Percentiles rank a stretch among this genome's conserved stretches.
These are phyloP conservation scores for Tuber microsphaerosporum DNA, from an alignment of 495 filamentous ascomycete genomes.

Conservation along the genomic window DNA sequence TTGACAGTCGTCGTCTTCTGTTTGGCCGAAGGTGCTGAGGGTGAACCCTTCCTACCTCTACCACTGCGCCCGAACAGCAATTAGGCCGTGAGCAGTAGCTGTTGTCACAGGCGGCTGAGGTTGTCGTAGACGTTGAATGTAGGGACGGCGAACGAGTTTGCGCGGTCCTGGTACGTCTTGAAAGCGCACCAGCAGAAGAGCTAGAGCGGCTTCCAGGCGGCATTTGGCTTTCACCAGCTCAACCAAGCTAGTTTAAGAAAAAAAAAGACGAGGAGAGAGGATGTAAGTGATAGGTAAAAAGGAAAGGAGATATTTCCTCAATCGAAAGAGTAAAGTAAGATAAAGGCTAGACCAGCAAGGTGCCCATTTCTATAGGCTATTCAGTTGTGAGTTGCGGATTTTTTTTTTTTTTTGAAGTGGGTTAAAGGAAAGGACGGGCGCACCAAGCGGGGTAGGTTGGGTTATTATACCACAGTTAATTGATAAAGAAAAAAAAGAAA, in stretches of 20 bases:
- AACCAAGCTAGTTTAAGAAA: neutral
- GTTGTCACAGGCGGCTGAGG: slow-evolving; percentile 9
- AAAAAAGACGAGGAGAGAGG: neutral
- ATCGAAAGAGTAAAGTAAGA: slow-evolving; percentile 16
- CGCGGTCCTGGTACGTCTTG: slow-evolving; percentile 14
- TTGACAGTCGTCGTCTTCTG: neutral
- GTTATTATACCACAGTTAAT: neutral
- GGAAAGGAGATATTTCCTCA: slow-evolving; percentile 13
- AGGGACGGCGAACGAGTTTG: slow-evolving; percentile 17
- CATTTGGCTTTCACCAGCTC: slow-evolving; percentile 20
- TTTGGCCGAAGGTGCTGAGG: slow-evolving; percentile 20
- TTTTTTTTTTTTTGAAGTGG: neutral
- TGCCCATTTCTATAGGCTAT: slow-evolving; percentile 14
- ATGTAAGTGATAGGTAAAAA: neutral
- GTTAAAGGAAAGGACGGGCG: neutral
- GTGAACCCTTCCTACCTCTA: slow-evolving; percentile 30
- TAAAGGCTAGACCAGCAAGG: slow-evolving; percentile 16
- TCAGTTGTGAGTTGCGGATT: neutral
- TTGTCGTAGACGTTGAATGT: slow-evolving; percentile 10
- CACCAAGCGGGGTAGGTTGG: neutral
- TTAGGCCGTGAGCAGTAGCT: slow-evolving; percentile 15
- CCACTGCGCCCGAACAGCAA: slow-evolving; percentile 21
- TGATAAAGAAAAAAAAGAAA: neutral
- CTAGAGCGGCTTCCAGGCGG: slow-evolving; percentile 26
- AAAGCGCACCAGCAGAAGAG: slow-evolving; percentile 15